These are phyloP conservation scores for Ceratobasidium theobromae DNA, from an alignment of 1,284 basidiomycete species.

Conservation along the genomic window DNA sequence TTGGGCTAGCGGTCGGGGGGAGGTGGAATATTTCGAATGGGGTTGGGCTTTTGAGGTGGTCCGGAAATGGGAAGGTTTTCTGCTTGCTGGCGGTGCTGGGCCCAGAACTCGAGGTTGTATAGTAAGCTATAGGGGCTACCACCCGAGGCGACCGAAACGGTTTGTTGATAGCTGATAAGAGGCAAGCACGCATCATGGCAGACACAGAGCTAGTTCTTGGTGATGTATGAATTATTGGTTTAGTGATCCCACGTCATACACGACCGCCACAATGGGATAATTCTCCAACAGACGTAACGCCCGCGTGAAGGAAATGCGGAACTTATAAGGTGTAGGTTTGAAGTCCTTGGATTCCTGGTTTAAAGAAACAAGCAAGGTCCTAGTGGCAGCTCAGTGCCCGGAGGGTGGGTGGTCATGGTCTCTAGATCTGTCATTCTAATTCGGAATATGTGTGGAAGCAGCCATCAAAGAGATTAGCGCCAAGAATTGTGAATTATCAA, in stretches of 20 bases:
- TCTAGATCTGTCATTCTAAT: too few species aligned
- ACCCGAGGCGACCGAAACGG: background rate
- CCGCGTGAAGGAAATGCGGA: background rate
- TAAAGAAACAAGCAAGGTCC: too few species aligned
- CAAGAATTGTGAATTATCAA: background rate
- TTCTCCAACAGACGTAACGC: background rate
- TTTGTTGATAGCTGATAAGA: background rate
- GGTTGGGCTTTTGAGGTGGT: conserved; percentile 52
- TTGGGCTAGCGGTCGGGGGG: conserved; percentile 53
- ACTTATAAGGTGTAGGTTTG: too few species aligned
- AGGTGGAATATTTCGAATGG: conserved; percentile 73
- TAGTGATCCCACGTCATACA: background rate
- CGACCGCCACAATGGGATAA: background rate
- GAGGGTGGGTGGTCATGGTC: background rate
- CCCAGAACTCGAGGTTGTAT: background rate
- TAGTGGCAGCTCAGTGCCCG: background rate
- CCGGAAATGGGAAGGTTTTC: conserved; percentile 53
- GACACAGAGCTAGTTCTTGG: background rate
- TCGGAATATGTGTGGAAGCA: too few species aligned
- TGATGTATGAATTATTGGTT: background rate
- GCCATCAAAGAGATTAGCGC: background rate
- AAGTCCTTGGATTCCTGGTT: too few species aligned
- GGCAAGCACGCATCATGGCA: conserved; percentile 3
- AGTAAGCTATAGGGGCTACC: background rate
- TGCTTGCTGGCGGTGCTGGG: background rate